These are phyloP conservation scores for Kwoniella bestiolae DNA, from an alignment of 768 basidiomycete genomes.

Conservation along the genomic window DNA sequence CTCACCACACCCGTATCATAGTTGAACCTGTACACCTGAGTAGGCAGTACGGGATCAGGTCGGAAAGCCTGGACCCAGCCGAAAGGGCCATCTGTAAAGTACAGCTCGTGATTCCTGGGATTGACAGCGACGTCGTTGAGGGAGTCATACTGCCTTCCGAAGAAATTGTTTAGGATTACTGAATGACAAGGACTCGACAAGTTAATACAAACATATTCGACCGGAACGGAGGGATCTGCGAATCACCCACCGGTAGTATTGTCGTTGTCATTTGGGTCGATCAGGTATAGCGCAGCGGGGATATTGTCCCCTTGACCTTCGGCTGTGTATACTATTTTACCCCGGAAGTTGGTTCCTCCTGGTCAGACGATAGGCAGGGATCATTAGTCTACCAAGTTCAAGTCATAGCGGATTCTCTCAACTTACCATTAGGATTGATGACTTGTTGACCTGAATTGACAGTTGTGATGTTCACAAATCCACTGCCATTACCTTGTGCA, in stretches of 20 bases:
- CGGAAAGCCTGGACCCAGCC: constrained; percentile 70
- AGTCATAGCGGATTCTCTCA: background rate
- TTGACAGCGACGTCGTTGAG: constrained; percentile 78
- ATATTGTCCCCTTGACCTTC: constrained; percentile 67
- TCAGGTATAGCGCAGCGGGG: constrained; percentile 68
- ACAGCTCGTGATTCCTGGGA: constrained; percentile 68
- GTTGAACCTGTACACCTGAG: constrained; percentile 78
- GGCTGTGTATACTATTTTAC: constrained; percentile 66
- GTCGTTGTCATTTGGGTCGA: constrained; percentile 69
- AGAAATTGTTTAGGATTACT: constrained; percentile 73
- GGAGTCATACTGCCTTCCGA: constrained; percentile 79
- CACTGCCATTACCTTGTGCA: constrained; percentile 64
- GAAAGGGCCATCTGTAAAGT: constrained; percentile 75
- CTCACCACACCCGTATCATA: constrained; percentile 68
- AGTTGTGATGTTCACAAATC: constrained; percentile 35
- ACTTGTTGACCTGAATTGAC: constrained; percentile 24
- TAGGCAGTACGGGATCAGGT: constrained; percentile 68
- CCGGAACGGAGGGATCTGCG: background rate
- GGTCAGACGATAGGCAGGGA: constrained; percentile 58
- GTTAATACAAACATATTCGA: background rate
- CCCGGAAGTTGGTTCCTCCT: constrained; percentile 63
- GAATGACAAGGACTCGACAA: background rate
- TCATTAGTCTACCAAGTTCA: too few relatives aligned
- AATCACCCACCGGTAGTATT: constrained; percentile 63
- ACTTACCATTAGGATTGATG: constrained; percentile 61